Evolutionary conservation across 1,139 yeast genomes (phyloP), one percentile per base, ranked within the genome.

Genomic region (Blastobotrys capitulatus): DNA sequence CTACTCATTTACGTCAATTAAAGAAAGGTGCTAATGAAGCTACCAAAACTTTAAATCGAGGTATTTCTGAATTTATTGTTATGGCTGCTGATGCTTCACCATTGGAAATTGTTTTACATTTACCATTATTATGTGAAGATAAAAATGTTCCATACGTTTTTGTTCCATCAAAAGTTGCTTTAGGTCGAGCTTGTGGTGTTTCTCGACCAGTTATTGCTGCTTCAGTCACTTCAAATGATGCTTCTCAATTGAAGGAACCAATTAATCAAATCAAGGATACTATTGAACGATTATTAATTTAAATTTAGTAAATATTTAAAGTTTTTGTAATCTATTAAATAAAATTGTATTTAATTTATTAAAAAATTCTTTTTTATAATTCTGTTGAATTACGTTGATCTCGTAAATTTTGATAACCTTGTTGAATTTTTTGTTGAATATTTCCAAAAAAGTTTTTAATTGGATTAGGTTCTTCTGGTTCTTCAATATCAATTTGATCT

Each of bases 11-110:
- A 73, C 89, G 97, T 79, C 99, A 94, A 76, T 83, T 92, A 73
- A 92, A 94, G 82, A 92, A 92, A 76, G 99, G 99, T 74, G 98
- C 98, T 60, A 92, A 94, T 73, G 99, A 92, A 77, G 96, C 98
- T 65, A 94, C 98, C 77, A 92, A 94, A 81, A 92, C 98, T 65
- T 82, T 92, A 76, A 92, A 94, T 86, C 88, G 98, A 79, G 98
- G 98, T 82, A 92, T 94, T 68, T 86, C 97, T 64, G 98, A 92
- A 77, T 92, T 94, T 80, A 90, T 94, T 74, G 88, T 94, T 76
- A 89, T 94, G 97, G 98, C 98, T 63, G 99, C 98, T 64, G 98
- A 94, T 72, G 88, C 98, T 64, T 96, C 92, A 74, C 99, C 99
- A 65, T 90, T 94, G 68, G 98, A 94, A 78, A 92, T 94, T 72